Evolutionary conservation across 2,329 filamentous ascomycete genomes (phyloP), one percentile per base, ranked within the genome.

Genomic region (Scleromitrula shiraiana): DNA sequence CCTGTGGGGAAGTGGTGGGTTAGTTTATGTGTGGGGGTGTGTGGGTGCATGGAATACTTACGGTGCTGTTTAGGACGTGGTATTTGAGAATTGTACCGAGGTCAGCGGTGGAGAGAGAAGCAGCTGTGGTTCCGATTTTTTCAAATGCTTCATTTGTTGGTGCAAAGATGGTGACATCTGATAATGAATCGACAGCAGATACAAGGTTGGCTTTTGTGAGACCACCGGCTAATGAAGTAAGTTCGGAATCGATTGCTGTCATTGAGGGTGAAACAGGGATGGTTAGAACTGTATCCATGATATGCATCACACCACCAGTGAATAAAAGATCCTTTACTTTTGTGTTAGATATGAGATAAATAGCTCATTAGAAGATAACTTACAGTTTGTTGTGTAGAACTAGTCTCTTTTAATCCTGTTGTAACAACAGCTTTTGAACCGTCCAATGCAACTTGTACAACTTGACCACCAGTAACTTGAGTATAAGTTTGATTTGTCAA

Each of bases 241-340:
- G 55, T 44, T 67, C 64, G 55, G 68, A 70, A 4, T 62, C 54
- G 3, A 60, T 56, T 2, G 62, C 59, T 5, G 68, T 69, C 19
- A 58, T 52, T 23, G 66, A 65, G 29, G 72, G 57, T 19, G 62
- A 59, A 3, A 59, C 49, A 0, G 75, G 76, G 2, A 74, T 71
- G 1, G 74, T 67, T 35, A 77, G 63, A 19, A 77, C 64, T 27
- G 71, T 71, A 61, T 77, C 74, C 42, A 77, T 67, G 5, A 76
- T 60, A 43, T 78, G 75, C 47, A 78, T 65, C 8, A 76, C 64
- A 5, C 75, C 74, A 33, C 72, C 71, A 19, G 64, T 60, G 58
- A 76, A 75, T 33, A 54, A 49, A 27, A 76, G 68, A 59, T 78
- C 74, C 66, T 66, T 22, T 24, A 9, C 10, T 24, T 30, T 1